Conservation (phyloP, 192 early-diverging fungal genomes). For the Coemansia sp. region DNA sequence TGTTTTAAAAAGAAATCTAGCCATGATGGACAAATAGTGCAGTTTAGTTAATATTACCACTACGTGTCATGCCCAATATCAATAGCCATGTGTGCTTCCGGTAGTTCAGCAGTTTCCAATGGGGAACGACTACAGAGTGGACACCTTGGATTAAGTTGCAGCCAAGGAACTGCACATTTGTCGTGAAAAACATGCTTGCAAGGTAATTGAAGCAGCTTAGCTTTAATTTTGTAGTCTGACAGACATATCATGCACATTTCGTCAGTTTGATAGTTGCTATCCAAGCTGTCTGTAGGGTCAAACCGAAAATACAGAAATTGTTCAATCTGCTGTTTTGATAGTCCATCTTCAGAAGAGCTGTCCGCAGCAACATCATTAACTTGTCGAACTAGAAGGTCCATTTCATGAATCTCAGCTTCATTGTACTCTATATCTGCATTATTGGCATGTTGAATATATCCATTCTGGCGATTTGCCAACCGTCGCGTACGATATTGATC, state of each 20-base stretch:
- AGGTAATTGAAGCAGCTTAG: constrained; percentile 62
- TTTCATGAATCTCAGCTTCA: no score
- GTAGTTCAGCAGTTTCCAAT: neutral
- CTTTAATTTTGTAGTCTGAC: constrained; percentile 68
- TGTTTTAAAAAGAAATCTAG: neutral
- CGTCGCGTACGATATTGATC: neutral
- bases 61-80: neutral
- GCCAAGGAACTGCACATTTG: constrained; percentile 79
- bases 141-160: constrained; percentile 82
- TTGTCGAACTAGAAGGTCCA: neutral
- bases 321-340: neutral
- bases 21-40: neutral
- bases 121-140: constrained; percentile 62
- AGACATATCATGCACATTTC: constrained; percentile 73
- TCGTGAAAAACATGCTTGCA: constrained; percentile 87
- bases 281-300: neutral
- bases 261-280: constrained; percentile 9
- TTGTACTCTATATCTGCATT: no score
- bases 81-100: neutral
- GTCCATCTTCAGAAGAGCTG: neutral
- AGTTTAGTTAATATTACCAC: neutral
- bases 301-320: neutral
- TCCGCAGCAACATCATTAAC: neutral
- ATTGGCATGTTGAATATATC: neutral
- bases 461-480: neutral